Conservation (phyloP, 2,329 filamentous ascomycete genomes). For the Ophiostoma ips region DNA sequence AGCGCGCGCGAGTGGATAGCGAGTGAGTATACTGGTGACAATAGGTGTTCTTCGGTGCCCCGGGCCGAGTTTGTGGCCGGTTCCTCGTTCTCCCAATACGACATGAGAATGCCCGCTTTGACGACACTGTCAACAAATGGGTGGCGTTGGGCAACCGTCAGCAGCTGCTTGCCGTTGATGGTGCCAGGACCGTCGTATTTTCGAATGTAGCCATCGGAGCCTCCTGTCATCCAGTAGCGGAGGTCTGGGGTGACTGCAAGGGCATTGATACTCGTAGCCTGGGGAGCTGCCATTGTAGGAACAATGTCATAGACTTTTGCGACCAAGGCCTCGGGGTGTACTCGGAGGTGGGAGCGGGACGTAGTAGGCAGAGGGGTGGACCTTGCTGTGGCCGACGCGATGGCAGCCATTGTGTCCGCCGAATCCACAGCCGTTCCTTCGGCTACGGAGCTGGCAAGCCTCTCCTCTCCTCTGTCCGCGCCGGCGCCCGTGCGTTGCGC, state of each 20-base stretch:
- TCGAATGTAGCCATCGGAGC: conserved; percentile 86
- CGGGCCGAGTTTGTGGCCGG: conserved; percentile 29
- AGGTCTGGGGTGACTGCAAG: conserved; percentile 86
- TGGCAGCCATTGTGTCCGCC: conserved; percentile 7
- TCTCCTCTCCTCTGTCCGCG: background rate
- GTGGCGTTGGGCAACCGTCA: conserved; percentile 91
- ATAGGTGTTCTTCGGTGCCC: conserved; percentile 41
- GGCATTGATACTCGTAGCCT: conserved; percentile 89
- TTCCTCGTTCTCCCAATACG: conserved; percentile 98
- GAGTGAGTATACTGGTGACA: conserved; percentile 90
- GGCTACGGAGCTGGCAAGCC: conserved; percentile 12
- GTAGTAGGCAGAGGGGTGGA: conserved; percentile 16
- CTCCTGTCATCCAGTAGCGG: conserved; percentile 88
- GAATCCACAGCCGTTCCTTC: conserved; percentile 11
- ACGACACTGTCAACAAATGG: conserved; percentile 96
- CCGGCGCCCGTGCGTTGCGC: conserved; percentile 9
- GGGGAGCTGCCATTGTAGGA: conserved; percentile 90
- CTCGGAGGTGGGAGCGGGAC: conserved; percentile 36
- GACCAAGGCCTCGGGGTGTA: conserved; percentile 65
- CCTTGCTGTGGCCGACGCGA: conserved; percentile 11
- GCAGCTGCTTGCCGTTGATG: conserved; percentile 81
- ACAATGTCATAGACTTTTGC: conserved; percentile 86
- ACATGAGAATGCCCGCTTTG: conserved; percentile 86
- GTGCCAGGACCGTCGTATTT: conserved; percentile 95
- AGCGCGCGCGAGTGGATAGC: conserved; percentile 80